These are phyloP conservation scores for Sclerotinia spermophila DNA, from an alignment of 2,329 filamentous ascomycete species.

Conservation along the genomic window DNA sequence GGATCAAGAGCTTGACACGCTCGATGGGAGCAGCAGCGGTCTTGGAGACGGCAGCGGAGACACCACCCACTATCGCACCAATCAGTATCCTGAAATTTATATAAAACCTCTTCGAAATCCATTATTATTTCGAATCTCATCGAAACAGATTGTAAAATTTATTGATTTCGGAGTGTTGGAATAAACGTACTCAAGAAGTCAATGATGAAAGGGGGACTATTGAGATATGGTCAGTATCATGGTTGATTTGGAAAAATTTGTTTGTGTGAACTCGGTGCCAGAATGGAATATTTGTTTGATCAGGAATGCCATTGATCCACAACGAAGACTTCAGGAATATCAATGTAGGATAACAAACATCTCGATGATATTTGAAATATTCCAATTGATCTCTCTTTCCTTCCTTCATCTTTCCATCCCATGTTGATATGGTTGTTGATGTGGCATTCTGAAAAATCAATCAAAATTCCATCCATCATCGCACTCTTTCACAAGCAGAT, in stretches of 20 bases:
- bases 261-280: slow-evolving; percentile 14
- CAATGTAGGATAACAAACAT: slow-evolving; percentile 3
- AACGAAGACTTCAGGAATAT: slow-evolving; percentile 22
- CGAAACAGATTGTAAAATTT: slow-evolving; percentile 20
- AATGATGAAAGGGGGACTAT: slow-evolving; percentile 78
- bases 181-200: slow-evolving; percentile 94
- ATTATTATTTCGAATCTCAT: slow-evolving; percentile 19
- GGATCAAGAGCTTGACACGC: slow-evolving; percentile 99
- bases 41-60: slow-evolving; percentile 99
- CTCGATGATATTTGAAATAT: not conserved
- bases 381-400: not conserved
- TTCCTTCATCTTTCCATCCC: not conserved
- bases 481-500: slow-evolving; percentile 20
- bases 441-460: not conserved
- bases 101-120: slow-evolving; percentile 10
- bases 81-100: slow-evolving; percentile 25
- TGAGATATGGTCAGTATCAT: slow-evolving; percentile 29
- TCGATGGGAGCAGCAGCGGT: slow-evolving; percentile 99
- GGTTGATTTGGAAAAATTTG: slow-evolving; percentile 17
- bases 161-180: slow-evolving; percentile 21
- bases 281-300: slow-evolving; percentile 23
- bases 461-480: slow-evolving; percentile 22
- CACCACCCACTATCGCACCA: slow-evolving; percentile 83
- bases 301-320: slow-evolving; percentile 27
- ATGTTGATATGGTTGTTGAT: not conserved